A percentile compares a stretch with the other conserved stretches of the same genome.
Conservation (phyloP, 139 green algal species). For the Chlamydomonas incerta region DNA sequence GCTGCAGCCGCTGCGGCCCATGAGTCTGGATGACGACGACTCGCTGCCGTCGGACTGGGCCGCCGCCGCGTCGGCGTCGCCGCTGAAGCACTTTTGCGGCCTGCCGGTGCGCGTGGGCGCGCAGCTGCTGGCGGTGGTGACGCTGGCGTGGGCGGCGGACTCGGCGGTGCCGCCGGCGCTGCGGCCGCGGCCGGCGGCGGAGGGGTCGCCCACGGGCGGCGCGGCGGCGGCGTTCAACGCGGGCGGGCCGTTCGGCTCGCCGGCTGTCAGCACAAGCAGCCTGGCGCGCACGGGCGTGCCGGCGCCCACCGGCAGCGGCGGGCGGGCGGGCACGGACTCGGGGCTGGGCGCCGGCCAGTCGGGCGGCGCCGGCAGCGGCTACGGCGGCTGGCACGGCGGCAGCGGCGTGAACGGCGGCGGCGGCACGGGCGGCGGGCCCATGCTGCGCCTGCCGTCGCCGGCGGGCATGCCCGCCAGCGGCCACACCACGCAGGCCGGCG, state of each 20-base stretch:
- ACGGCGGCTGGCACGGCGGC: not conserved
- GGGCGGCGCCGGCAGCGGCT: not conserved
- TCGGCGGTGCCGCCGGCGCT: slow-evolving; percentile 12
- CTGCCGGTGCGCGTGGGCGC: slow-evolving; percentile 3
- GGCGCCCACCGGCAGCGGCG: too few relatives aligned
- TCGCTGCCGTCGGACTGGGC: slow-evolving; percentile 21
- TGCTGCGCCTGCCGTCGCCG: too few relatives aligned
- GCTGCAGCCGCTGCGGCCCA: not conserved
- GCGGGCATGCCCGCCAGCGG: too few relatives aligned
- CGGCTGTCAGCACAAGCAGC: too few relatives aligned
- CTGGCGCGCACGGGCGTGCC: too few relatives aligned
- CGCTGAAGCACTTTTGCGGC: slow-evolving; percentile 5
- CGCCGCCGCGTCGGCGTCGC: not conserved
- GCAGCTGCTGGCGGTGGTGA: not conserved
- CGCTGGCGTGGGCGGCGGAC: slow-evolving; percentile 1
- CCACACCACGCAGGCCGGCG: too few relatives aligned
- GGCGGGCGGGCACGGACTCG: too few relatives aligned
- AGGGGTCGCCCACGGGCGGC: not conserved
- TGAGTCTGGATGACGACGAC: too few relatives aligned
- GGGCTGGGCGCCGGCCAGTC: too few relatives aligned
- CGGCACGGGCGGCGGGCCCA: not conserved
- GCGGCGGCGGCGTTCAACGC: not conserved
- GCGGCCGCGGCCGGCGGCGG: not conserved
- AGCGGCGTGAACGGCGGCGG: not conserved
- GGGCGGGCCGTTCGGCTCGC: not conserved